These are phyloP conservation scores for Dactylellina drechsleri DNA, from an alignment of 2,329 filamentous ascomycete species.

Conservation along the genomic window DNA sequence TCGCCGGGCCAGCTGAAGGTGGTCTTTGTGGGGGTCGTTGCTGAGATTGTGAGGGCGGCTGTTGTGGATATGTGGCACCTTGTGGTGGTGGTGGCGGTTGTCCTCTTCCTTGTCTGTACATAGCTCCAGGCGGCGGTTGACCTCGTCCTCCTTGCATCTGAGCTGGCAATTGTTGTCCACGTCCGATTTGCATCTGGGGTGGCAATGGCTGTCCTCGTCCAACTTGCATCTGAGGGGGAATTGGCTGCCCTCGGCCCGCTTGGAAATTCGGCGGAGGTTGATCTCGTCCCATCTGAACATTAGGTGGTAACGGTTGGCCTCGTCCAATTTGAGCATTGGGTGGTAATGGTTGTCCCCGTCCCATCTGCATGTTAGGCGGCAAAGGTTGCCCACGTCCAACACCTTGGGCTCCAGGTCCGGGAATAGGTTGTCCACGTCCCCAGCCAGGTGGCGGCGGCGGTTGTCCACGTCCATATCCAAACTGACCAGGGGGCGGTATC, in stretches of 20 bases:
- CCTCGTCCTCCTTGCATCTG: constrained; percentile 20
- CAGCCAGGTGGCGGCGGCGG: constrained; percentile 11
- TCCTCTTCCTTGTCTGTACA: constrained; percentile 28
- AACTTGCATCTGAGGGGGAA: constrained; percentile 6
- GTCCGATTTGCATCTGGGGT: constrained; percentile 7
- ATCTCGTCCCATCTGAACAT: constrained; percentile 17
- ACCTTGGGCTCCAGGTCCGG: constrained; percentile 14
- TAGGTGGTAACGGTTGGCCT: constrained; percentile 24
- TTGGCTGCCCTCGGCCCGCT: constrained; percentile 16
- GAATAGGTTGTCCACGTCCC: constrained; percentile 22
- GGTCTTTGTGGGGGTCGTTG: constrained; percentile 26
- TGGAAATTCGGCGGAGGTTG: constrained; percentile 10
- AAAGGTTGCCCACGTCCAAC: constrained; percentile 13
- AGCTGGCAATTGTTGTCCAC: constrained; percentile 23
- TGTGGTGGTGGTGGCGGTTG: constrained; percentile 18
- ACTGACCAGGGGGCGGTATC: constrained; percentile 20
- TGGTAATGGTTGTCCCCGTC: constrained; percentile 14
- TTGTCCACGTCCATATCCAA: constrained; percentile 27
- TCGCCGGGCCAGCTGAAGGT: constrained; percentile 9
- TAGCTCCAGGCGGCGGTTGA: constrained; percentile 12
- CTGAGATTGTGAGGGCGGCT: constrained; percentile 10
- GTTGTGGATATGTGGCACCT: constrained; percentile 9
- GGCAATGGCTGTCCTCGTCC: constrained; percentile 32
- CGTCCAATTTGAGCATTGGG: constrained; percentile 1
- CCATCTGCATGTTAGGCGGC: background rate